Base-by-base conservation (phyloP, 257 asterid genomes). In the Ocimum tenuiflorum region DNA sequence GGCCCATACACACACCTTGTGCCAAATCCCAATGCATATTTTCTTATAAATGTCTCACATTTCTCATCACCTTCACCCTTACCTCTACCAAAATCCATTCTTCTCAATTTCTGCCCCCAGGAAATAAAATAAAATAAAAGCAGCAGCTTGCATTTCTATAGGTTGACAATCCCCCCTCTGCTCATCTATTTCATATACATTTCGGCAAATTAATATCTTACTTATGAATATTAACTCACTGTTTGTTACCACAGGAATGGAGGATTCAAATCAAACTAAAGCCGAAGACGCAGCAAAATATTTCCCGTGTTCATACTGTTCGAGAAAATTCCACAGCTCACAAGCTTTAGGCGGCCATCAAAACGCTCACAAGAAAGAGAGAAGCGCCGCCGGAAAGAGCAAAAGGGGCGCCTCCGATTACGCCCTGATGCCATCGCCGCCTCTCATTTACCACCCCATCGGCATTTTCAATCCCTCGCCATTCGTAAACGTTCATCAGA, bases 321-420 rank as follows among this genome's bases (percentile, higher is more conserved):
- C 96, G 0, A 73, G 97, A 66, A 91, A 82, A 67, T 91, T 91
- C 65, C 94, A 83, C 61, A 88, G 95, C 64, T 91, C 96, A 11
- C 97, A 91, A 64, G 97, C 97, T 6, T 72, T 91, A 60, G 97
- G 97, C 3, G 97, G 97, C 10, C 97, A 91, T 67, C 97, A 91
- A 72, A 91, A 91, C 45, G 96, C 97, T 0, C 97, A 91, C 82
- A 88, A 86, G 86, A 91, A 85, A 60, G 96, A 91, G 39, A 75
- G 96, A 36, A 88, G 67, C 24, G 94, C 95, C 0, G 97, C 95
- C 0, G 85, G 89, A 54, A 88, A 82, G 79, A 83, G 43, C 83
- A 79, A 75, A 51, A 78, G 88, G 77, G 64, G 31, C 0, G 24
- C 35, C 14, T 24, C 67, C 3, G 55, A 75, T 35, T 63, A 61